These are phyloP conservation scores for Aureobasidium zeae DNA, from an alignment of 2,329 filamentous ascomycete genomes.

Conservation along the genomic window DNA sequence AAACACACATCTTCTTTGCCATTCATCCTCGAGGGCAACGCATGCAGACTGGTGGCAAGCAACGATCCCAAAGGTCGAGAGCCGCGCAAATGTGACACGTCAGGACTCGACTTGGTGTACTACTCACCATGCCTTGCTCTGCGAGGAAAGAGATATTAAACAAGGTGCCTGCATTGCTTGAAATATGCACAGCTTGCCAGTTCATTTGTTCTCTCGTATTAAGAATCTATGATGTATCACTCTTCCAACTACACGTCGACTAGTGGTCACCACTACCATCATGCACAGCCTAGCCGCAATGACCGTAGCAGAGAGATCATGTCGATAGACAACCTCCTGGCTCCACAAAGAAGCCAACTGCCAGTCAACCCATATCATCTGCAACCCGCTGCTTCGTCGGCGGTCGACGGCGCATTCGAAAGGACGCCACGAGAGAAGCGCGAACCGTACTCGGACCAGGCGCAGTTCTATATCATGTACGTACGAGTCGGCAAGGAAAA, in stretches of 20 bases:
- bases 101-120: conserved; percentile 12
- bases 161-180: neutral
- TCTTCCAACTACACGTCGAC: neutral
- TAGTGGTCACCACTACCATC: conserved; percentile 7
- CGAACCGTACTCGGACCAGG: conserved; percentile 26
- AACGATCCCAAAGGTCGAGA: conserved; percentile 9
- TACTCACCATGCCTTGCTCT: conserved; percentile 13
- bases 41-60: conserved; percentile 14
- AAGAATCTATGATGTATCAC: conserved; percentile 1
- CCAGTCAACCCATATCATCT: neutral
- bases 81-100: conserved; percentile 13
- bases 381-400: neutral
- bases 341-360: conserved; percentile 5
- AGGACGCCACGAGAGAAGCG: conserved; percentile 13
- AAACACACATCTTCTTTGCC: conserved; percentile 11
- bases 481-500: conserved; percentile 18
- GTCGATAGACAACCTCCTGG: conserved; percentile 13
- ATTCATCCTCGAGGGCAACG: conserved; percentile 9
- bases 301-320: conserved; percentile 14
- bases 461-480: conserved; percentile 29
- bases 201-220: too few species aligned
- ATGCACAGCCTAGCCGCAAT: conserved; percentile 3
- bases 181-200: neutral
- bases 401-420: conserved; percentile 7
- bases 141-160: conserved; percentile 1